These are phyloP conservation scores for Trebouxia sp. DNA, from an alignment of 139 green algal genomes.

Conservation along the genomic window DNA sequence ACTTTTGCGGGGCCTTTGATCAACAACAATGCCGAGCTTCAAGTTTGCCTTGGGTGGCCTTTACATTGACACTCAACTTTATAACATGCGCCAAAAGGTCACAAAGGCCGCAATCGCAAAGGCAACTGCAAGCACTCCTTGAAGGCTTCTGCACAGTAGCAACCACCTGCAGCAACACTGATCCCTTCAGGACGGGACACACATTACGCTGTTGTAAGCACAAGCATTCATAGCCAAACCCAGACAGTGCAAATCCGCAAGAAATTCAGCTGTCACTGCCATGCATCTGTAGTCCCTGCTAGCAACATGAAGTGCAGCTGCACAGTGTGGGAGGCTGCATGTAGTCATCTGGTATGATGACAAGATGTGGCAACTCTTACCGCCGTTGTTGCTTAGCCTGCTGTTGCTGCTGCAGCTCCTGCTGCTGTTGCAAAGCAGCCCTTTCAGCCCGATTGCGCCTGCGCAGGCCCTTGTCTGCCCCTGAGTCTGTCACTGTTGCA, in stretches of 20 bases:
- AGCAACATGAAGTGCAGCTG: too few species aligned
- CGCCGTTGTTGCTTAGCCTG: background rate
- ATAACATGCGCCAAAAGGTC: background rate
- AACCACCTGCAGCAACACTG: constrained; percentile 13
- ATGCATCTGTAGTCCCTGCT: too few species aligned
- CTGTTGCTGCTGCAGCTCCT: background rate
- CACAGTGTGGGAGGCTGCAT: too few species aligned
- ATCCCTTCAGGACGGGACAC: too few species aligned
- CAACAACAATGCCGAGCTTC: too few species aligned
- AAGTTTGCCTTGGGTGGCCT: too few species aligned
- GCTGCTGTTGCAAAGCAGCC: constrained; percentile 14
- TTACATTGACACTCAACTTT: background rate
- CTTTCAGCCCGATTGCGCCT: background rate
- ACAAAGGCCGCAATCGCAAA: background rate
- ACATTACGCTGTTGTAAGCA: too few species aligned
- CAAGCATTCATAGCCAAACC: too few species aligned
- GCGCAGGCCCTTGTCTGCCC: background rate
- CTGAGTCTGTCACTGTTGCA: background rate
- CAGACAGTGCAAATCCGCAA: too few species aligned
- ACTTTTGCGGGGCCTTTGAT: too few species aligned
- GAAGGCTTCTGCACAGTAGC: background rate
- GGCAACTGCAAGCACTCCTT: background rate
- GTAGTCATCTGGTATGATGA: too few species aligned
- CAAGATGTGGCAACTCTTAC: background rate
- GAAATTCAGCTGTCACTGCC: too few species aligned